Base-by-base conservation (phyloP, 345 rosid species). In the Eutrema heterophyllum region DNA sequence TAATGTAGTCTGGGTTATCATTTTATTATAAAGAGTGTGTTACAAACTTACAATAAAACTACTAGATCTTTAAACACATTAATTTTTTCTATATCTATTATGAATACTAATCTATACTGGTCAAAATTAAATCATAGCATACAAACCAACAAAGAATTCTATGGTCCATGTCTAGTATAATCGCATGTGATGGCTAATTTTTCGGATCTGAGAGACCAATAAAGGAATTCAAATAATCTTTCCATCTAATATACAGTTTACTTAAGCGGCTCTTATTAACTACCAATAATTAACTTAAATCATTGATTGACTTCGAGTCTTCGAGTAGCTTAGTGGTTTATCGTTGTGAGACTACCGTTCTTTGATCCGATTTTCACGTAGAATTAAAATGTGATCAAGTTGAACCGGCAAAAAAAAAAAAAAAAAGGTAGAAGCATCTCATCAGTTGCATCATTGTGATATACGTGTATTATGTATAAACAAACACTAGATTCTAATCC, bases 101-200 rank as follows among this genome's bases (percentile, higher is more conserved):
- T n/a, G 40, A 14, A n/a, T 18, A 53, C 56, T 63, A 30, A 53
- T 53, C 38, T 12, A 13, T 27, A 44, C 6, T 43, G 32, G 49
- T 54, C 58, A 56, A 45, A 39, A 14, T 38, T 36, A 38, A 15
- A 39, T 40, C 61, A 40, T 14, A 21, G 55, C 38, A 2, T 29
- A n/a, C 38, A 4, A 58, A 39, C 21, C 21, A 41, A 30, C 53
- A 60, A 26, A 54, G 26, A 32, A 55, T 30, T 30, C 5, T 7
- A 35, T 45, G 65, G 65, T 45, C 57, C 71, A 55, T 64, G 41
- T 12, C 66, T 46, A 45, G 60, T 74, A 13, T 41, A 39, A 66
- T 74, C 52, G 18, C 72, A 58, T 67, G 72, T 58, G 78, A 18
- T 48, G 16, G 61, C 78, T 67, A 57, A 4, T 18, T 29, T 49